phyloP scores from a whole-genome alignment of 1,284 basidiomycete species.

The Papiliotrema terrestris region DNA sequence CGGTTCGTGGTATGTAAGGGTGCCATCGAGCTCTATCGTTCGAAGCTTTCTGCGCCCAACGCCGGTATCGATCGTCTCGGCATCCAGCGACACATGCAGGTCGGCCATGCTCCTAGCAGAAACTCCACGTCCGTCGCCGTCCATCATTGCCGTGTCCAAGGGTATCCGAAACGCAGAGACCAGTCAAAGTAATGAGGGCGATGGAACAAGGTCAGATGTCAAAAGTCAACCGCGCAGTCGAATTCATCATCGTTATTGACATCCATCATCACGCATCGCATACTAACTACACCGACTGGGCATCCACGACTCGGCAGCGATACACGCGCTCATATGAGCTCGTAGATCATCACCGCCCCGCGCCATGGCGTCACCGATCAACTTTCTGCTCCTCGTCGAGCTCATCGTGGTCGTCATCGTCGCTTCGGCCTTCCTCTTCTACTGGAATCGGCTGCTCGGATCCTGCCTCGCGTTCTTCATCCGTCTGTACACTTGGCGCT shows the following conservation, averaged over 20 bases:
- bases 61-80: constrained; percentile 28
- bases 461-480: constrained; percentile 54
- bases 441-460: constrained; percentile 79
- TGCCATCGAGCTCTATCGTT: constrained; percentile 30
- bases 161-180: neutral
- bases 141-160: neutral
- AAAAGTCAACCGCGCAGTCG: neutral
- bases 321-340: neutral
- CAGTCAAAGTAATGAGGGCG: neutral
- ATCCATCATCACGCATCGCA: neutral
- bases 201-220: neutral
- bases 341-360: neutral
- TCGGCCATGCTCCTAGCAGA: constrained; percentile 4
- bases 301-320: neutral
- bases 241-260: neutral
- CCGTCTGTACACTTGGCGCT: constrained; percentile 45
- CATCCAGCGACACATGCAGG: constrained; percentile 26
- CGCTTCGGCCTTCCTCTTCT: constrained; percentile 72
- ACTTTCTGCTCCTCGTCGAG: constrained; percentile 61
- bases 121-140: neutral
- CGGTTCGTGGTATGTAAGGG: constrained; percentile 27
- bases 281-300: neutral
- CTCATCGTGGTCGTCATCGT: constrained; percentile 68
- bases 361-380: constrained; percentile 18
- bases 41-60: constrained; percentile 20